Base-by-base conservation (phyloP, 2,329 filamentous ascomycete species). In the Aspergillus tubingensis region DNA sequence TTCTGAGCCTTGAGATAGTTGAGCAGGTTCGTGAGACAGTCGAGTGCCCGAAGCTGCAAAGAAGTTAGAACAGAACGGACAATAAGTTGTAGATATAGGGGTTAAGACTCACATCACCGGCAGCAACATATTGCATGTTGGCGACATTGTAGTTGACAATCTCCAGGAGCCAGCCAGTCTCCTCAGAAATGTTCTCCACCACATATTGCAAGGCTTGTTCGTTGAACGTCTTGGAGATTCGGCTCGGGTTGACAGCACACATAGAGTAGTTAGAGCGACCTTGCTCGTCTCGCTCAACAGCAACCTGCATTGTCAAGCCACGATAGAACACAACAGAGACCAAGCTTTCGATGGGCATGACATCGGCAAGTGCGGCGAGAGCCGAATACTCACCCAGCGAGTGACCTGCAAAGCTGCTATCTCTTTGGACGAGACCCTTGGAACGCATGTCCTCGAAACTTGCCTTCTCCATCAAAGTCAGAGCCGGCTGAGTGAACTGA, bases 301-400 rank as follows among this genome's bases (percentile, higher is more conserved):
- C 95, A 51, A 99, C 95, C 80, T 99, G 95, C 95, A 99, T 99
- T 21, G 95, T 99, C 72, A 99, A 83, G 73, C 95, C 95, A 78
- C 95, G 92, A 83, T 99, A 99, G 85, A 99, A 99, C 58, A 99
- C 96, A 50, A 99, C 95, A 0, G 95, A 98, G 2, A 99, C 95
- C 77, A 99, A 84, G 69, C 90, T 95, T 83, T 99, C 95, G 72
- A 99, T 99, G n/a, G 96, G 95, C 91, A 99, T 96, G 75, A 99
- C 95, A 73, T 99, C 94, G 10, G 96, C 95, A 62, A 99, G 85
- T 11, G 95, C 95, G 64, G 95, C 95, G 65, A 99, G 88, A 8
- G 95, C 95, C 64, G 93, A 97, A 83, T 99, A 99, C 81, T 99
- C 95, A 79, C 95, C 95, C 21, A 99, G 87, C 0, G 96, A 99